Base-by-base conservation (phyloP, 169 alveolate genomes). In the Babesia sp. region DNA sequence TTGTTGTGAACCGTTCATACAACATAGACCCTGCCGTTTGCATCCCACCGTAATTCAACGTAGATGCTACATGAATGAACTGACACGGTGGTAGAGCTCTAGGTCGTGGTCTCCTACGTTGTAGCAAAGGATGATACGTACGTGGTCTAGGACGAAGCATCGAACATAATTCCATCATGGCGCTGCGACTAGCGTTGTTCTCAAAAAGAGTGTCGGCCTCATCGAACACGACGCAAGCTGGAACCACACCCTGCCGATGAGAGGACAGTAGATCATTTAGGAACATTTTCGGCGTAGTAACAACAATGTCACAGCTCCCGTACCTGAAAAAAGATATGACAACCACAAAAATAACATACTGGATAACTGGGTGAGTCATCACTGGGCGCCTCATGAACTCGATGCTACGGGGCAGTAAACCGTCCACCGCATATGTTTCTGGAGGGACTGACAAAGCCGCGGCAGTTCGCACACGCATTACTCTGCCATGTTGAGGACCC, bases 21-120 rank as follows among this genome's bases (percentile, higher is more conserved):
- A 88, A 29, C 91, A 88, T 88, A 28, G 87, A 77, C 6, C 93
- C 93, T 2, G 81, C 57, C 33, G 93, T 88, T 44, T 85, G 86
- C 46, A 75, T 76, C 0, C 93, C 93, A 18, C 85, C 90, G 16
- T 79, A 80, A 39, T 83, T 85, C 16, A 88, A 46, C 14, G 91
- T 88, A 0, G 93, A 83, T 18, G 81, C 87, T n/a, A 84, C 90
- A 41, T 84, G 60, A 34, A 88, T 61, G 34, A 88, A 56, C 72
- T 88, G 93, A 37, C 81, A 75, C 7, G 90, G 88, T 0, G 91
- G 90, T 20, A 53, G 46, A 37, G 42, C 44, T n/a, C 16, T 36
- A 1, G 59, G 45, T 18, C 53, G 16, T 1, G 50, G 69, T 34
- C 48, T 71, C 16, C 48, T 39, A 20, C 18, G 42, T 22, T 71